Percentiles rank a stretch among this genome's conserved stretches.
Conservation (phyloP, 352 stramenopile genomes). For the Phytopythium boreale region DNA sequence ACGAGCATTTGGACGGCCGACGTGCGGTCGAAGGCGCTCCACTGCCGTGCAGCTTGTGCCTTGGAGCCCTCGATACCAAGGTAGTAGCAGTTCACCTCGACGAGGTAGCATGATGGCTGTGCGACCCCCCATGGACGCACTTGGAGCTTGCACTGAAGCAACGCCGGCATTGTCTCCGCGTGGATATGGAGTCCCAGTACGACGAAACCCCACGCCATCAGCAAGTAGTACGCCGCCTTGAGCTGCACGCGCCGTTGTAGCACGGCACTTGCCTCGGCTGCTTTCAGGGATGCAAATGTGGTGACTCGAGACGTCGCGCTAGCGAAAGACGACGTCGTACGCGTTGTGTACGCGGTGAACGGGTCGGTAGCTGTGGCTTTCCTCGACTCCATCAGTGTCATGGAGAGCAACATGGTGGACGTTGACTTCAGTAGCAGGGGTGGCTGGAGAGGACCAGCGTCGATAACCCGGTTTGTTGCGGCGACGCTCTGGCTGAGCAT, state of each 20-base stretch:
- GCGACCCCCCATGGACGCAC: conserved; percentile 27
- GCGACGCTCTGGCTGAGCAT: conserved; percentile 10
- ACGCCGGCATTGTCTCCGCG: conserved; percentile 8
- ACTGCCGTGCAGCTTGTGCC: conserved; percentile 11
- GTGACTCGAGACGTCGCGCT: not conserved
- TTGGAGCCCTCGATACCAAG: conserved; percentile 14
- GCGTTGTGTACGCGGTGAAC: not conserved
- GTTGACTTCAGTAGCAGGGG: not conserved
- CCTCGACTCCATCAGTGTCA: not conserved
- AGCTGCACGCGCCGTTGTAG: conserved; percentile 10
- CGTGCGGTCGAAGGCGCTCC: conserved; percentile 23
- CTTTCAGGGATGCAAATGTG: not conserved
- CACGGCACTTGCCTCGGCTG: not conserved
- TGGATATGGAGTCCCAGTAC: conserved; percentile 24
- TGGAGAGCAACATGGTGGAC: not conserved
- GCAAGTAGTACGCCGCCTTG: conserved; percentile 10
- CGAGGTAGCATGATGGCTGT: conserved; percentile 27
- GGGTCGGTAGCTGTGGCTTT: not conserved
- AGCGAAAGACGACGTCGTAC: not conserved
- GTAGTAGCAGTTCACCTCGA: conserved; percentile 25
- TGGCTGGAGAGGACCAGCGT: no score
- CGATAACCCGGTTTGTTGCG: conserved; percentile 1
- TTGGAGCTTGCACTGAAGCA: conserved; percentile 22
- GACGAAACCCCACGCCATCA: conserved; percentile 11
- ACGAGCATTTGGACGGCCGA: conserved; percentile 28